Evolutionary conservation across 768 basidiomycete genomes (phyloP), one percentile per base, ranked within the genome.

Genomic region (Dacryopinax primogenitus): DNA sequence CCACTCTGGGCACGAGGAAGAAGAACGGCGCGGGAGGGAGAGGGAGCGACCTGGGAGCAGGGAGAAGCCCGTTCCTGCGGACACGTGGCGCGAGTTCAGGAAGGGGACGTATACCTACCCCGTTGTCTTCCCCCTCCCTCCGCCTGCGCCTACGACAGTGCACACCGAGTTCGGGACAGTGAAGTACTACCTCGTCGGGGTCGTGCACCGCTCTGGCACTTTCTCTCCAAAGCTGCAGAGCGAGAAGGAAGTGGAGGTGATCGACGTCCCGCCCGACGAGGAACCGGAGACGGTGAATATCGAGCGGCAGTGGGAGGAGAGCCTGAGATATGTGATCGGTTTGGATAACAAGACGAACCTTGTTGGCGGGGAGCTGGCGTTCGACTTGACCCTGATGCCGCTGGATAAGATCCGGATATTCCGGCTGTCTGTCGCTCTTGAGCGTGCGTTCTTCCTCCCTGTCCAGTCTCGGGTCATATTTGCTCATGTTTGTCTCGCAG

Each of bases 51-150:
- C 68, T 71, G 2, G 72, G 69, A 16, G 71, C 68, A 35, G 73
- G 73, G 70, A 68, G 16, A 71, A 74, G 11, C 73, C 69, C n/a
- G 73, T n/a, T n/a, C n/a, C 69, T 3, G 74, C 72, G 32, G 72
- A 73, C 21, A 68, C 75, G 3, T 97, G 92, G 91, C 86, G 87
- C 72, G 87, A 94, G 73, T 95, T 95, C 74, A 84, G 86, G 70
- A 85, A 88, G 77, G 93, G 92, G 21, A 88, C 85, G 3, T 97
- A 98, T 73, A 91, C 87, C 18, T 98, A 92, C 75, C 95, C 95
- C 1, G 88, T 99, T 71, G 89, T 89, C 15, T 93, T 97, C 73
- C 79, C 85, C 18, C 85, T 99, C 64, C 91, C 95, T 0, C 79
- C 84, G 3, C 81, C 83, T 66, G 80, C 87, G 1, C 92, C 93